Base-by-base conservation (phyloP, 2,329 filamentous ascomycete genomes). In the Camillea tinctor region DNA sequence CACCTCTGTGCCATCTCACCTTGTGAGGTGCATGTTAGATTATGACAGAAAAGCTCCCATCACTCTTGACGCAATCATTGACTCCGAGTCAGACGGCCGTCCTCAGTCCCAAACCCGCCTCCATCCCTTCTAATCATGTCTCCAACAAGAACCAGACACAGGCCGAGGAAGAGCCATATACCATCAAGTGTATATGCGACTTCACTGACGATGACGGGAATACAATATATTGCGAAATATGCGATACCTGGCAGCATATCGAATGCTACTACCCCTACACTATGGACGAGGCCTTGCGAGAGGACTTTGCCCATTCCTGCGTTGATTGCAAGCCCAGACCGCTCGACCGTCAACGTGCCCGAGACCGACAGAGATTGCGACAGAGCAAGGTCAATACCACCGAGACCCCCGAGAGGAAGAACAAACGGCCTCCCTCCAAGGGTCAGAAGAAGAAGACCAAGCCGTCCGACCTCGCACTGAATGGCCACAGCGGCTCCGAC, bases 171-270 rank as follows among this genome's bases (percentile, higher is more conserved):
- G 90, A 94, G 76, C 90, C 90, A 19, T 96, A 96, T 76, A 96
- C 92, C 61, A 97, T 98, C 80, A 97, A 96, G 82, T 99, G 95
- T 84, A 96, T 98, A 70, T 99, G 95, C 79, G 88, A 88, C 75
- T 97, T 90, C 77, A 81, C 87, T 75, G 93, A 96, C 80, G 95
- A 99, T 82, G 95, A 99, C 81, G 95, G 95, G 77, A 94, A 92
- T 77, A 99, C 95, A 61, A 96, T 99, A 64, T 92, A 93, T 77
- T 99, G 95, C 82, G 95, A 98, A 74, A 86, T 84, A 60, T 99
- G 95, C 82, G 91, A 97, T 74, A 95, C 93, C 54, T 99, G 95
- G 95, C 95, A 99, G 78, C 95, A 99, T 77, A 96, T 97, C 70
- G 89, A 93, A 74, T 99, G 95, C 78, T 98, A 96, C 78, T 98